Base-by-base conservation (phyloP, 192 early-diverging fungal species). In the Entomortierella parvispora region DNA sequence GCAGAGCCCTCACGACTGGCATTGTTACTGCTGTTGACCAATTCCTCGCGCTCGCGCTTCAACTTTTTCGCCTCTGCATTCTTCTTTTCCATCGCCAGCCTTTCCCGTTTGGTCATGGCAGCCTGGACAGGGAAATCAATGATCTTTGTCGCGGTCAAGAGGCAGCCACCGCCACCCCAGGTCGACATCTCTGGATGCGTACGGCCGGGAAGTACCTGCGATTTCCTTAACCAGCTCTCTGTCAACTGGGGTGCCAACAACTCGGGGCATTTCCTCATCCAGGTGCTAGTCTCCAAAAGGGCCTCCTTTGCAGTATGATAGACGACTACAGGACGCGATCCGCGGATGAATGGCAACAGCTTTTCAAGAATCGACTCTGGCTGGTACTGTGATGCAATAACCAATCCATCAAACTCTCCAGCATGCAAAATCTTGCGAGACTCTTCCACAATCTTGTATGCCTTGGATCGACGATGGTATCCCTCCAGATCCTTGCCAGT, bases 201-300 rank as follows among this genome's bases (percentile, higher is more conserved):
- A 58, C 93, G 89, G 29, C 86, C 89, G 15, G 92, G 92, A 48
- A 94, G 83, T 3, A 94, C 88, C 66, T 94, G 93, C 61, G 93
- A 94, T 69, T 96, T 91, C 28, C 98, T 86, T 53, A 97, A 81
- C 92, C 92, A 96, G 69, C 92, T 93, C 68, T 99, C 97, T 2
- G 91, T 93, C 22, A 99, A 61, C 69, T 95, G 92, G 14, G 93
- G 89, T 46, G 95, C 94, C 52, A 97, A 68, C 43, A 88, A 95
- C 17, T 88, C 84, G 1, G 81, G 81, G 10, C 88, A 91, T 48
- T 79, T 82, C 33, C 91, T 86, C 83, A 98, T 87, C 80, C 84
- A 85, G 9, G 82, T 81, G 51, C 85, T 90, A 4, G 90, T 81
- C 29, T 88, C 84, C 10, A 93, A 34, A 11, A 93, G 75, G 18